Evolutionary conservation across 805 yeast genomes (phyloP).

Genomic region (Starmerella lactis-condensi): DNA sequence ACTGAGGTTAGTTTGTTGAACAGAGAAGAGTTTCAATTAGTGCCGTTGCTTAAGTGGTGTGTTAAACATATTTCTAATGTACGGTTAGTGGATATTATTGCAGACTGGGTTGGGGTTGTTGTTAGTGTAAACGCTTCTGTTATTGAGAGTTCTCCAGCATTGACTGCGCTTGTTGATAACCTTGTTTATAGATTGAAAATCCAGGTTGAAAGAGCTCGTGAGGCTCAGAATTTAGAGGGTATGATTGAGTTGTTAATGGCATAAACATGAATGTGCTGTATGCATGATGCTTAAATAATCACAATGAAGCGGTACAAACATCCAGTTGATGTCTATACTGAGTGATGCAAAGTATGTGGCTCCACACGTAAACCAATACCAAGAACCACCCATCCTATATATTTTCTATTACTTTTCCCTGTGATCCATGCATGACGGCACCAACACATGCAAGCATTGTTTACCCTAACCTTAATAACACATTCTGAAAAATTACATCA

Average conservation of each 20-base stretch:
- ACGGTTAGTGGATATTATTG: conserved; percentile 41
- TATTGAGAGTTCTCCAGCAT: conserved; percentile 54
- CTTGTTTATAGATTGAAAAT: conserved; percentile 37
- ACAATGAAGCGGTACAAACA: too few species aligned
- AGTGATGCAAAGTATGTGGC: too few species aligned
- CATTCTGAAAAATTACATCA: too few species aligned
- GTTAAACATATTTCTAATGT: conserved; percentile 59
- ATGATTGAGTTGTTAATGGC: conserved; percentile 71
- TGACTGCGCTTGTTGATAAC: conserved; percentile 51
- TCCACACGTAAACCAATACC: too few species aligned
- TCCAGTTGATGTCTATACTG: too few species aligned
- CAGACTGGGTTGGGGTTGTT: conserved; percentile 50
- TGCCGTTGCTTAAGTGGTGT: conserved; percentile 77
- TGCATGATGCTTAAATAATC: neutral
- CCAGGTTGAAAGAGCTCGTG: conserved; percentile 65
- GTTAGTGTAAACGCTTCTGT: conserved; percentile 60
- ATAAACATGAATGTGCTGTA: conserved; percentile 20
- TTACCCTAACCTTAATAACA: too few species aligned
- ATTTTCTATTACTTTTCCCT: too few species aligned
- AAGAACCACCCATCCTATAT: too few species aligned
- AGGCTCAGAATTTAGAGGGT: conserved; percentile 78
- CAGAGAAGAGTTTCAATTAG: conserved; percentile 70
- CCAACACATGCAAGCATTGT: too few species aligned
- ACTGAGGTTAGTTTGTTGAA: conserved; percentile 61
- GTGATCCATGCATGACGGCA: too few species aligned